Conservation (phyloP, 306 rosid genomes). For the Dryas alaskensis region DNA sequence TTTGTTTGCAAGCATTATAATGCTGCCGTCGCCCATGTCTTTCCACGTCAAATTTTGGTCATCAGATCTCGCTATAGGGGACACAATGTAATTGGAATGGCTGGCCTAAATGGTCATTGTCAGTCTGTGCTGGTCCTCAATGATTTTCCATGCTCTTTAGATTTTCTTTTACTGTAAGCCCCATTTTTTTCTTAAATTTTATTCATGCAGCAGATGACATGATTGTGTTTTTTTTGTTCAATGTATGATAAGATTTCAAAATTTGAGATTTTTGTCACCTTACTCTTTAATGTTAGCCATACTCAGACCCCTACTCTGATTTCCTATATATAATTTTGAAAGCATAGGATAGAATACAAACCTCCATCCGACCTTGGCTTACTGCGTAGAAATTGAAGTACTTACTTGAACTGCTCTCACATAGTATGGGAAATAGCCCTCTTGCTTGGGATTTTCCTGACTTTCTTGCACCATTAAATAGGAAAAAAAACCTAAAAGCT, state of each 20-base stretch:
- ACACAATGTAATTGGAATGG: background rate
- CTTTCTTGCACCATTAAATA: background rate
- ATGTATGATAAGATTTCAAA: too few species aligned
- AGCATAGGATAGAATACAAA: background rate
- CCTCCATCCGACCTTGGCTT: background rate
- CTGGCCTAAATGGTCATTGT: background rate
- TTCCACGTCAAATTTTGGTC: background rate
- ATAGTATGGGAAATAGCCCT: background rate
- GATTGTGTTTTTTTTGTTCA: too few species aligned
- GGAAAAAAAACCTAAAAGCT: background rate
- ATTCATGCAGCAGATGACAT: too few species aligned
- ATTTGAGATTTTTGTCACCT: too few species aligned
- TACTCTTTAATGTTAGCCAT: background rate
- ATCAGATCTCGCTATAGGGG: background rate
- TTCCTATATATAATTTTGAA: background rate
- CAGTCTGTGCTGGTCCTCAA: background rate
- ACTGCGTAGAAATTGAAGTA: background rate
- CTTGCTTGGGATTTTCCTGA: background rate
- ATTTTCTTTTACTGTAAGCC: background rate
- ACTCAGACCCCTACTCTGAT: background rate
- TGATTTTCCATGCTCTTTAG: background rate
- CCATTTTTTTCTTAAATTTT: too few species aligned
- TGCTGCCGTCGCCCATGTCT: background rate
- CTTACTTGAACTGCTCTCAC: background rate
- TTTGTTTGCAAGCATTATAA: slow-evolving; percentile 4